Conservation (phyloP, 2,329 filamentous ascomycete genomes). For the Neocucurbitaria cava region DNA sequence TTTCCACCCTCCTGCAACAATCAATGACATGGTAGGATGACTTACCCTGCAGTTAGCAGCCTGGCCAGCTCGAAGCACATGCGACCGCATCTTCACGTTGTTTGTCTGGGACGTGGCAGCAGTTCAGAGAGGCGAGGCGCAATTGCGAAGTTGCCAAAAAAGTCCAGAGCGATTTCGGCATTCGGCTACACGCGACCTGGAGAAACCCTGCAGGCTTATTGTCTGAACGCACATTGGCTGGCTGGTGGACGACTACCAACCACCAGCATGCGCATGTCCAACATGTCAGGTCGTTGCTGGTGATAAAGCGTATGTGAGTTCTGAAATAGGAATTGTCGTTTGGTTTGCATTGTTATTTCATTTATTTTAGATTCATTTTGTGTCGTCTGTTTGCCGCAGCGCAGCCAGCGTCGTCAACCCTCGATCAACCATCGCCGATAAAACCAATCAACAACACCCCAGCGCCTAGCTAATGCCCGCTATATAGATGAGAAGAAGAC, state of each 20-base stretch:
- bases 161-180: conserved; percentile 38
- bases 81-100: conserved; percentile 42
- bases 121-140: conserved; percentile 20
- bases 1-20: not conserved
- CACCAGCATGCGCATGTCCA: no score
- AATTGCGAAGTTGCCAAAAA: conserved; percentile 29
- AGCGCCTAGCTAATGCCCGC: not conserved
- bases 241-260: no score
- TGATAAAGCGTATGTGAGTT: no score
- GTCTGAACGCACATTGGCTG: conserved; percentile 29
- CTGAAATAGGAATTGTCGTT: not conserved
- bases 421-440: not conserved
- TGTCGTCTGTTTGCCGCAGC: not conserved
- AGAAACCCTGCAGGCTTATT: conserved; percentile 20
- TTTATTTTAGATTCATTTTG: not conserved
- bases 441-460: no score
- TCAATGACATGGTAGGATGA: conserved; percentile 9
- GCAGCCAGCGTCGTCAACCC: not conserved
- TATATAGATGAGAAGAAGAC: not conserved
- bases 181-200: conserved; percentile 23
- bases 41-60: conserved; percentile 43
- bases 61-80: conserved; percentile 41
- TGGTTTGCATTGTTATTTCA: not conserved
- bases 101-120: conserved; percentile 23
- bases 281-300: no score